Evolutionary conservation across 2,329 filamentous ascomycete species (phyloP), one percentile per base, ranked within the genome.

Genomic region (Paraphaeosphaeria minitans): DNA sequence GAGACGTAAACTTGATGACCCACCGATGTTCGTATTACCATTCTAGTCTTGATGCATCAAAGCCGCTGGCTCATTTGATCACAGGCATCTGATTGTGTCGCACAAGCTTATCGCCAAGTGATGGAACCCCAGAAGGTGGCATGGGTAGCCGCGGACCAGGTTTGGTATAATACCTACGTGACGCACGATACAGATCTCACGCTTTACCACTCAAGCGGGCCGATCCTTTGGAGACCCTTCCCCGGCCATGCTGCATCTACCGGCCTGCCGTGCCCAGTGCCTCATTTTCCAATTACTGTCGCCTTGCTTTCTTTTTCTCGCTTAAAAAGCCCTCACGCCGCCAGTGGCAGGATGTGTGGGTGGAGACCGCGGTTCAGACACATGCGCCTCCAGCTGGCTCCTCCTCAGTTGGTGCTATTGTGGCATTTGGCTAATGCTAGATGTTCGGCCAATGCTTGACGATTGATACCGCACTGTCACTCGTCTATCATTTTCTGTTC

Each of bases 61-160:
- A 63, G 65, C 60, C 51, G 60, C 58, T 64, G 59, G 61, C 66
- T 61, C 66, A 59, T 58, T 55, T 64, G 62, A 64, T 60, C 63
- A 64, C 64, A 65, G 60, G 62, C 59, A 59, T 57, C 60, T 60
- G 62, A 61, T 64, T 48, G 50, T 50, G 72, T 74, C 41, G 64
- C 66, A 76, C 73, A 72, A 60, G 57, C 64, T 69, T 74, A 76
- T 73, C 70, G 73, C 72, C 72, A 75, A 75, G 73, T 35, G 54
- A 56, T 52, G 66, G 57, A 65, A 62, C 41, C 41, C 39, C 58
- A 58, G 58, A 53, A 65, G 49, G 43, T 35, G 48, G 43, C 50
- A 29, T 42, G 50, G 43, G 22, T 50, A 61, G 61, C 66, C 64
- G 58, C 41, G 41, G 22, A 66, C 64, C 66, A 55, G 66, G 66